A percentile compares a stretch with the other conserved stretches of the same genome.
Evolutionary conservation across 108 stramenopile species (phyloP).

Genomic region (Chaetoceros tenuissimus): DNA sequence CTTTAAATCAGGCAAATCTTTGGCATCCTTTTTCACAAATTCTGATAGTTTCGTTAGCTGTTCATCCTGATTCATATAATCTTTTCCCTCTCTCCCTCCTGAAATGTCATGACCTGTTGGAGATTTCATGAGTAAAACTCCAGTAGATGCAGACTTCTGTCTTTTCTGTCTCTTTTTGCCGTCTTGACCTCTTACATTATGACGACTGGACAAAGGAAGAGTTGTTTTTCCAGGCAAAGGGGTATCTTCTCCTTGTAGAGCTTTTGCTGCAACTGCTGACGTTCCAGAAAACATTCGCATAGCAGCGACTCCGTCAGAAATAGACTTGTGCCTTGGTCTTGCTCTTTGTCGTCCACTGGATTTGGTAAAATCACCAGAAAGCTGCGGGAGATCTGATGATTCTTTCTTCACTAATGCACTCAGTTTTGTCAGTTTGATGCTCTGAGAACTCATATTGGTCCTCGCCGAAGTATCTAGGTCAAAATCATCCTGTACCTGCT

Average conservation of each 20-base stretch:
- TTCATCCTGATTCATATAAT: not conserved
- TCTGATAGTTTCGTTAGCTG: no score
- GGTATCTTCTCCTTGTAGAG: not conserved
- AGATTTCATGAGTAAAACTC: conserved; percentile 30
- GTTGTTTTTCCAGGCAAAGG: no score
- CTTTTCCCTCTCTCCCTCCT: not conserved
- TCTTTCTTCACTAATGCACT: not conserved
- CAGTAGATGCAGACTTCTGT: conserved; percentile 30
- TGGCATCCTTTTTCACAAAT: no score
- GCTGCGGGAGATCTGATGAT: not conserved
- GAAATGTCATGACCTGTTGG: conserved; percentile 2
- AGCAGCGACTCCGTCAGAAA: conserved; percentile 47
- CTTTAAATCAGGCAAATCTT: no score
- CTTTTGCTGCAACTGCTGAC: not conserved
- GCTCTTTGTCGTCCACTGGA: conserved; percentile 8
- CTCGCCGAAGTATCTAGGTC: not conserved
- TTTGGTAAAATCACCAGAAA: not conserved
- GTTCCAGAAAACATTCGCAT: conserved; percentile 15
- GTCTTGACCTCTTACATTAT: no score
- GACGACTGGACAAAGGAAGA: no score
- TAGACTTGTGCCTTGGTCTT: conserved; percentile 18
- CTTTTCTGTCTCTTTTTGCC: conserved; percentile 22
- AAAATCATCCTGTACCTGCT: not conserved
- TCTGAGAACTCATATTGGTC: not conserved
- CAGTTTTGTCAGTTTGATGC: not conserved